Percentiles rank a stretch among this genome's conserved stretches.
Evolutionary conservation across 139 green algal species (phyloP).

Genomic region (Astrephomene gubernaculifera): DNA sequence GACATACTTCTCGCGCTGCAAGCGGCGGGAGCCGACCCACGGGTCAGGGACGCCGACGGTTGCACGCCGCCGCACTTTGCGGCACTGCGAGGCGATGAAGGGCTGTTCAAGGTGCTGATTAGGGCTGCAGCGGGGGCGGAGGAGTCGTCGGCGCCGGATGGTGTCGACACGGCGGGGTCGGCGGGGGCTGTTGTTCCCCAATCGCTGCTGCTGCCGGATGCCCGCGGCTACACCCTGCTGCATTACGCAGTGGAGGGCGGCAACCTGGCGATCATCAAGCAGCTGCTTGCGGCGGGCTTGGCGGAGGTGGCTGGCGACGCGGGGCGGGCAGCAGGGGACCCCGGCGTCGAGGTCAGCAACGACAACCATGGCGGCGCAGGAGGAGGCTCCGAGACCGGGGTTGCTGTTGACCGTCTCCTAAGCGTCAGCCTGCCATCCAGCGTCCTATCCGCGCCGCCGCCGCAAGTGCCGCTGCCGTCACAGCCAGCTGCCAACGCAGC

Average conservation of each 20-base stretch:
- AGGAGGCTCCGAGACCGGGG: neutral
- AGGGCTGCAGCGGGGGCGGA: neutral
- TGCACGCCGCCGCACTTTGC: conserved; percentile 41
- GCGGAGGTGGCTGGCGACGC: neutral
- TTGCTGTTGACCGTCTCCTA: neutral
- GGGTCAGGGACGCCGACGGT: conserved; percentile 25
- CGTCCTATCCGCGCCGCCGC: neutral
- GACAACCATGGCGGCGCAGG: neutral
- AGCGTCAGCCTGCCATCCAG: neutral
- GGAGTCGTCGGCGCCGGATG: neutral
- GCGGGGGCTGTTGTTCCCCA: neutral
- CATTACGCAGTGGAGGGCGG: conserved; percentile 44
- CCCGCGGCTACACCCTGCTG: conserved; percentile 28
- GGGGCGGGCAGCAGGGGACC: neutral
- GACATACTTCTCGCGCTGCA: neutral
- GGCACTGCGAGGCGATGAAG: conserved; percentile 9
- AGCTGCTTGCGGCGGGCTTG: conserved; percentile 11
- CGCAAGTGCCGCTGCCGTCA: neutral
- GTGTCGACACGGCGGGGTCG: neutral
- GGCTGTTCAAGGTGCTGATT: conserved; percentile 22
- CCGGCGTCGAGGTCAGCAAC: too few species aligned
- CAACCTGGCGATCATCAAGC: conserved; percentile 1
- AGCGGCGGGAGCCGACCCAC: conserved; percentile 10
- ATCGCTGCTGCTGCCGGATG: neutral
- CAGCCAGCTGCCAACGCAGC: neutral